phyloP scores from a whole-genome alignment of 176 grass and related monocot genomes.

The Phoenix roebelenii region DNA sequence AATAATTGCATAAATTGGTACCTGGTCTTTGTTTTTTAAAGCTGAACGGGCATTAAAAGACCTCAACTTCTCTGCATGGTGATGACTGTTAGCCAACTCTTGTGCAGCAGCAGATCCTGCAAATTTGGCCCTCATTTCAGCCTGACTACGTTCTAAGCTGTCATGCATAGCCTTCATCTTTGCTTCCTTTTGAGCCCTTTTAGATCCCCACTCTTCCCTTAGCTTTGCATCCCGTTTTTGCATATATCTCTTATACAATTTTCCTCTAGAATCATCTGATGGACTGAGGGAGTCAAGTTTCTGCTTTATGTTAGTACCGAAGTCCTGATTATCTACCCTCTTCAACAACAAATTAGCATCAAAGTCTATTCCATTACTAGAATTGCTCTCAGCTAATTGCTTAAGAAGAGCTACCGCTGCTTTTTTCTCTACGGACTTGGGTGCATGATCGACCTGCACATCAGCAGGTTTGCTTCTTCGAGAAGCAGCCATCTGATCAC shows the following conservation, averaged over 20 bases:
- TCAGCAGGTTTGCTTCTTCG: slow-evolving; percentile 51
- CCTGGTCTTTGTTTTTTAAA: slow-evolving; percentile 40
- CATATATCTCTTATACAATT: slow-evolving; percentile 88
- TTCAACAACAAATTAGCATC: slow-evolving; percentile 60
- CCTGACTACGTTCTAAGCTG: slow-evolving; percentile 69
- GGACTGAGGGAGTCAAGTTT: slow-evolving; percentile 45
- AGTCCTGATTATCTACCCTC: slow-evolving; percentile 51
- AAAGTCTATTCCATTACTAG: slow-evolving; percentile 26
- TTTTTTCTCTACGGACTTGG: slow-evolving; percentile 39
- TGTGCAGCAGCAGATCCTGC: slow-evolving; percentile 32
- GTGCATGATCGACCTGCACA: slow-evolving; percentile 33
- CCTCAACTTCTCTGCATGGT: slow-evolving; percentile 32
- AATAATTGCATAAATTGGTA: background rate
- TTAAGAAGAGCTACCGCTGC: slow-evolving; percentile 25
- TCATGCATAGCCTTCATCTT: slow-evolving; percentile 81
- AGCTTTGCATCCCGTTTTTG: slow-evolving; percentile 88
- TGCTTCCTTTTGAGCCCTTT: slow-evolving; percentile 67
- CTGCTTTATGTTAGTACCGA: slow-evolving; percentile 28
- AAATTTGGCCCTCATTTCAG: slow-evolving; percentile 75
- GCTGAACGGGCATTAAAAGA: slow-evolving; percentile 37
- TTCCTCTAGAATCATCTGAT: slow-evolving; percentile 75
- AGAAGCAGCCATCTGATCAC: slow-evolving; percentile 37
- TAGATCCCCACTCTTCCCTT: slow-evolving; percentile 70
- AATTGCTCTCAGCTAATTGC: slow-evolving; percentile 32
- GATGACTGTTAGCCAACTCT: slow-evolving; percentile 28